Evolutionary conservation across 805 yeast species (phyloP).

Genomic region (Lipomyces chichibuensis): DNA sequence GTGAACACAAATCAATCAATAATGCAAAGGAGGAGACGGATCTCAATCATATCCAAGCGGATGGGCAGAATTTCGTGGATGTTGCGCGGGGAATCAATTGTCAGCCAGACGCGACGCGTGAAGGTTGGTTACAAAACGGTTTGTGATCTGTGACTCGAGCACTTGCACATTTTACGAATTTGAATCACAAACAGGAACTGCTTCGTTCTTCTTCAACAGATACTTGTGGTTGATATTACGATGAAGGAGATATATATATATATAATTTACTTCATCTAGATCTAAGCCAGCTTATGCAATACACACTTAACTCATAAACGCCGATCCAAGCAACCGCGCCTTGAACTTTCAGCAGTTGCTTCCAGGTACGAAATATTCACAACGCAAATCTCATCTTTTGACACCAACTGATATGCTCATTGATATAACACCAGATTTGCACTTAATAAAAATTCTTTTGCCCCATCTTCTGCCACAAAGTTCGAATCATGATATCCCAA

Average conservation of each 20-base stretch:
- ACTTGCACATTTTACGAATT: neutral
- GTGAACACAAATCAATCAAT: neutral
- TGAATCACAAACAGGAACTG: neutral
- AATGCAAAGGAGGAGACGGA: neutral
- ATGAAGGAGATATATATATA: neutral
- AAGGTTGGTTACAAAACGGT: neutral
- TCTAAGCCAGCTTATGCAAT: neutral
- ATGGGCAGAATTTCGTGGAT: neutral
- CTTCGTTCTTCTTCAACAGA: neutral
- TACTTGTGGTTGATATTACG: neutral
- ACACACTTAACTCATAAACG: neutral
- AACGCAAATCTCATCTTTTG: neutral
- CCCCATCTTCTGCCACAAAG: neutral
- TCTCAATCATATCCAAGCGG: neutral
- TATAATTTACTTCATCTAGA: neutral
- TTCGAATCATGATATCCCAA: constrained; percentile 33
- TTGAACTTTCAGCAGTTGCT: neutral
- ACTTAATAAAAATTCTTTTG: constrained; percentile 21
- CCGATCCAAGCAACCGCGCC: neutral
- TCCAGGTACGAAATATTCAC: neutral
- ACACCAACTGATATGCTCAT: neutral
- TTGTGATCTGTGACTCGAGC: neutral
- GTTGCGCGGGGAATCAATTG: neutral
- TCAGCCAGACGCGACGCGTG: constrained; percentile 1
- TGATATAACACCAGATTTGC: constrained; percentile 27